phyloP scores from a whole-genome alignment of 73 alveolate genomes.

The Loxodes magnus region DNA sequence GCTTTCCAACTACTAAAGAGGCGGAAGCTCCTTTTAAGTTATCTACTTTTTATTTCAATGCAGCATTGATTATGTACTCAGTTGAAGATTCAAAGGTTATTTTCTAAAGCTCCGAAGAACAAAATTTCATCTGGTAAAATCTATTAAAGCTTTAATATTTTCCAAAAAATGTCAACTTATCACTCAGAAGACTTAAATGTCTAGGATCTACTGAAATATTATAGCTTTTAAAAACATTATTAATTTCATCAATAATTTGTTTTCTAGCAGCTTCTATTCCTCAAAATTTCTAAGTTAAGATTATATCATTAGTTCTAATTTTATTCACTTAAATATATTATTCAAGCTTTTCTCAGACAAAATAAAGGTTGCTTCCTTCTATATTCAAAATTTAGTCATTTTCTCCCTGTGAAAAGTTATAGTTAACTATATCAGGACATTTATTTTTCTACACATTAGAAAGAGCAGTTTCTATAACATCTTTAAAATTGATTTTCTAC shows the following conservation, averaged over 20 bases:
- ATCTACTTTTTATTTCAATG: slow-evolving; percentile 25
- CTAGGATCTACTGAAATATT: slow-evolving; percentile 92
- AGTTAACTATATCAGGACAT: slow-evolving; percentile 78
- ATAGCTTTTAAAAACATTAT: slow-evolving; percentile 83
- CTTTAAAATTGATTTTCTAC: no score
- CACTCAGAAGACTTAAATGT: slow-evolving; percentile 93
- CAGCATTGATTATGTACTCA: slow-evolving; percentile 24
- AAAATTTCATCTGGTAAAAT: slow-evolving; percentile 55
- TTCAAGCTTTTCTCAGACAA: no score
- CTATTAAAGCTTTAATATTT: slow-evolving; percentile 76
- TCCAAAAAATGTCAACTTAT: slow-evolving; percentile 94
- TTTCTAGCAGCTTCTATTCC: slow-evolving; percentile 97
- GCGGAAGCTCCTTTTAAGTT: slow-evolving; percentile 41
- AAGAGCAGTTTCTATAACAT: no score
- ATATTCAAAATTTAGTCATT: no score
- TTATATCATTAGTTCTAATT: slow-evolving; percentile 82
- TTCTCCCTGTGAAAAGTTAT: slow-evolving; percentile 79
- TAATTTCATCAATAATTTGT: slow-evolving; percentile 85
- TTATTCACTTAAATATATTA: slow-evolving; percentile 74
- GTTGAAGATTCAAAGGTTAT: slow-evolving; percentile 56
- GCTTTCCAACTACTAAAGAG: slow-evolving; percentile 45
- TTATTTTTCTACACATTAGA: slow-evolving; percentile 71
- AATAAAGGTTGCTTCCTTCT: no score
- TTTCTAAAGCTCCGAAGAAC: slow-evolving; percentile 47
- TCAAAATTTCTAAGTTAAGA: slow-evolving; percentile 66